These are phyloP conservation scores for Aspergillus luchuensis DNA, from an alignment of 2,329 filamentous ascomycete genomes.

Conservation along the genomic window DNA sequence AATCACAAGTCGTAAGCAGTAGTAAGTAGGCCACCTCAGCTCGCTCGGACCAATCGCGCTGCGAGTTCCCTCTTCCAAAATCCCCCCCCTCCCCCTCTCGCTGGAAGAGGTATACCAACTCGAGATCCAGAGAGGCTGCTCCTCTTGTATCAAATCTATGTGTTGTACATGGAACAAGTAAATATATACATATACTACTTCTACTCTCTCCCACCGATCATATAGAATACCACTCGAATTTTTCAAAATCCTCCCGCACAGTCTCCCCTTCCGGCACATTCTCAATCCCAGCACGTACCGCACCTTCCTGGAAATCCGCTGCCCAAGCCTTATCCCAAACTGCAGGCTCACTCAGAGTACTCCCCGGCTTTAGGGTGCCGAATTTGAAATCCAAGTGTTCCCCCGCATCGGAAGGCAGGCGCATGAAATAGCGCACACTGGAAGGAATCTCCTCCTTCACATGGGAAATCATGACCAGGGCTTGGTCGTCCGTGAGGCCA, in stretches of 20 bases:
- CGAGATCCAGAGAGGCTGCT: no score
- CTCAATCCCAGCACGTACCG: background rate
- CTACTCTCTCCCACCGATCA: slow-evolving; percentile 5
- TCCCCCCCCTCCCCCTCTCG: no score
- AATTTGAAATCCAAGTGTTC: slow-evolving; percentile 34
- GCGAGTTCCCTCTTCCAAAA: no score
- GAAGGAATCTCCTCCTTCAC: slow-evolving; percentile 86
- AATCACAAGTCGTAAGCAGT: no score
- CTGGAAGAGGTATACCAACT: no score
- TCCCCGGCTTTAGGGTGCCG: slow-evolving; percentile 27
- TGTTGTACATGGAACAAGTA: no score
- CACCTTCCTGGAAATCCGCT: slow-evolving; percentile 15
- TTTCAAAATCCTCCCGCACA: slow-evolving; percentile 13
- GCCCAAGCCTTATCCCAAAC: slow-evolving; percentile 37
- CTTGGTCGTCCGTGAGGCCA: slow-evolving; percentile 71
- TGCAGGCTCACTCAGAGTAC: slow-evolving; percentile 23
- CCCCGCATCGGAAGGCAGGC: slow-evolving; percentile 60
- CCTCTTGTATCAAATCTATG: background rate
- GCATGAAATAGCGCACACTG: slow-evolving; percentile 80
- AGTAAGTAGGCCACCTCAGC: no score
- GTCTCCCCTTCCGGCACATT: slow-evolving; percentile 2
- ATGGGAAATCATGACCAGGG: slow-evolving; percentile 90
- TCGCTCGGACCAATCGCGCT: no score
- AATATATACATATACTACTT: background rate
- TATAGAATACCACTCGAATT: slow-evolving; percentile 23